Conservation (phyloP, 2,329 filamentous ascomycete genomes). For the Didymella lethalis region DNA sequence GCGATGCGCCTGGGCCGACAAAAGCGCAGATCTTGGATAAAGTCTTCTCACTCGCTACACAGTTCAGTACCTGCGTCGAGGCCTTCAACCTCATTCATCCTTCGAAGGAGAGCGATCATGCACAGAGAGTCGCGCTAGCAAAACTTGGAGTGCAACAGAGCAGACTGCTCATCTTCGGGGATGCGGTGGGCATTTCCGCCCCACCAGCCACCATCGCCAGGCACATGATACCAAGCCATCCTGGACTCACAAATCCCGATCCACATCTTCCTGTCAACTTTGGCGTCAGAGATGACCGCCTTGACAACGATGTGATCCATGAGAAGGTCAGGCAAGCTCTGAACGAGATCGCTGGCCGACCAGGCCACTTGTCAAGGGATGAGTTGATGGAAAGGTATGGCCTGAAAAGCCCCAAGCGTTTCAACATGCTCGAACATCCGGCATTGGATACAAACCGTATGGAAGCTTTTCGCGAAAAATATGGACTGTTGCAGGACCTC, state of each 20-base stretch:
- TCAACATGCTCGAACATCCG: constrained; percentile 48
- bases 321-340: constrained; percentile 52
- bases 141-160: constrained; percentile 58
- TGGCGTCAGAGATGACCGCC: constrained; percentile 51
- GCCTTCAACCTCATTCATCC: constrained; percentile 57
- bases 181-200: constrained; percentile 56
- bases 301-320: constrained; percentile 52
- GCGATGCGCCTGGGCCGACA: constrained; percentile 30
- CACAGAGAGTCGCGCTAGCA: constrained; percentile 55
- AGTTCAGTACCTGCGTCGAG: constrained; percentile 59
- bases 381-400: constrained; percentile 58
- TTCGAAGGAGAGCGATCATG: constrained; percentile 52
- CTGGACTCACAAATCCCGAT: constrained; percentile 55
- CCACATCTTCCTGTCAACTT: constrained; percentile 57
- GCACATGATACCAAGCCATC: constrained; percentile 55
- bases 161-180: constrained; percentile 58
- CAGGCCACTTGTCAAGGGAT: constrained; percentile 49
- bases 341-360: constrained; percentile 57
- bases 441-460: constrained; percentile 55
- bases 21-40: constrained; percentile 50
- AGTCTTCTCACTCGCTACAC: constrained; percentile 53
- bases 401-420: constrained; percentile 55
- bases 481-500: constrained; percentile 53
- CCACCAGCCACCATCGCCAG: constrained; percentile 54
- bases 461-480: constrained; percentile 57